Evolutionary conservation across 176 grass and related monocot species (phyloP).

Genomic region (Raddia distichophylla): DNA sequence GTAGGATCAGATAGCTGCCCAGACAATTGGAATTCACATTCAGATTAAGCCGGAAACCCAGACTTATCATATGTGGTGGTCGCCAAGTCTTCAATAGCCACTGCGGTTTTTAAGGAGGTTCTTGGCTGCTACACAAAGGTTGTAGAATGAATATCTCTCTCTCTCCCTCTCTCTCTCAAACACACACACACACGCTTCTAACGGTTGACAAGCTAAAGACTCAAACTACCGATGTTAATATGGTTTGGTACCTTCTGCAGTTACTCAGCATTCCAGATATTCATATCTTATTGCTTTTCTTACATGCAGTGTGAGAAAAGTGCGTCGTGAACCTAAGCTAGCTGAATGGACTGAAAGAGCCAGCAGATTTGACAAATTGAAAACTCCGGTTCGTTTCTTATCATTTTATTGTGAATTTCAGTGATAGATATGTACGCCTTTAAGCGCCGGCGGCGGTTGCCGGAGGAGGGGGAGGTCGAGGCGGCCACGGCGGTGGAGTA

Average conservation of each 20-base stretch:
- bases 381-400: constrained; percentile 53
- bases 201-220: neutral
- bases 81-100: constrained; percentile 62
- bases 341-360: constrained; percentile 79
- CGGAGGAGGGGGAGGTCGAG: too few species aligned
- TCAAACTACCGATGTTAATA: constrained; percentile 34
- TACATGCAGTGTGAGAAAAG: constrained; percentile 46
- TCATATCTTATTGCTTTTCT: constrained; percentile 30
- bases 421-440: neutral
- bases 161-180: too few species aligned
- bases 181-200: neutral
- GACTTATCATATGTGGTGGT: constrained; percentile 62
- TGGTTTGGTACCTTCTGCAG: constrained; percentile 43
- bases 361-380: constrained; percentile 64
- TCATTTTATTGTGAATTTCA: neutral
- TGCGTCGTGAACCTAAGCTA: constrained; percentile 54
- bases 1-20: constrained; percentile 62
- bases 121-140: constrained; percentile 96
- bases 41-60: constrained; percentile 77
- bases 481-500: too few species aligned
- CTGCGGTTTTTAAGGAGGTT: constrained; percentile 74
- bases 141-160: neutral
- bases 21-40: constrained; percentile 76
- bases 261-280: constrained; percentile 58
- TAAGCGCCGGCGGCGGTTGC: neutral